These are phyloP conservation scores for Arthrobotrys sphaeroides DNA, from an alignment of 2,329 filamentous ascomycete species.

Conservation along the genomic window DNA sequence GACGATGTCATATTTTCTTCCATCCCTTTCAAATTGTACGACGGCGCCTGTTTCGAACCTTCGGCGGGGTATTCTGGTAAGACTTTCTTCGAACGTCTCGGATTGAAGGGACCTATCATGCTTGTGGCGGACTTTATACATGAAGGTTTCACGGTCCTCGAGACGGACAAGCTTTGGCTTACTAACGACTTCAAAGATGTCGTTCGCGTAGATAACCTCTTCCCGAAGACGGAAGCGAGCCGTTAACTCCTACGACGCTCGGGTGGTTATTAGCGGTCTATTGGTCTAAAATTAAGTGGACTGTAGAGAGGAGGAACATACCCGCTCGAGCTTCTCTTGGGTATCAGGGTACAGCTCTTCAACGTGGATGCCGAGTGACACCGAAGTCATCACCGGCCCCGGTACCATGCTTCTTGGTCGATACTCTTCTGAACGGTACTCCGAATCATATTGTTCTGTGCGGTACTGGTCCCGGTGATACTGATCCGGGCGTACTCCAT, in stretches of 20 bases:
- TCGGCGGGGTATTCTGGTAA: constrained; percentile 29
- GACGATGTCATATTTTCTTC: constrained; percentile 25
- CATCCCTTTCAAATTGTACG: constrained; percentile 25
- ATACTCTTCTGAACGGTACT: no score
- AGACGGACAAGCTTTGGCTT: constrained; percentile 27
- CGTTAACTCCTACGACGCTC: constrained; percentile 12
- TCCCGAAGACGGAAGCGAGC: constrained; percentile 38
- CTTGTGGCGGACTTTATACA: constrained; percentile 36
- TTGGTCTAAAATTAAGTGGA: not conserved
- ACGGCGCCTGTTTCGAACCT: constrained; percentile 31
- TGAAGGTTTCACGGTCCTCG: constrained; percentile 25
- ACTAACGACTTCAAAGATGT: constrained; percentile 38
- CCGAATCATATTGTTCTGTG: no score
- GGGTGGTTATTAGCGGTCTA: not conserved
- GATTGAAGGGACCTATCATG: not conserved
- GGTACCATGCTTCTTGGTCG: constrained; percentile 33
- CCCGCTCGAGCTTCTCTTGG: constrained; percentile 25
- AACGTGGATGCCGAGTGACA: constrained; percentile 38
- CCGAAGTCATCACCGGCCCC: constrained; percentile 40
- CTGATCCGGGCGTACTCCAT: no score
- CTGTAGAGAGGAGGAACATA: not conserved
- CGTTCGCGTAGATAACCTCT: constrained; percentile 46
- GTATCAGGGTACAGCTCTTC: constrained; percentile 35
- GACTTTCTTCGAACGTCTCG: constrained; percentile 9
- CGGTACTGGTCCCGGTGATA: no score